Base-by-base conservation (phyloP, 1,284 basidiomycete genomes). In the Trichosporon inkin region DNA sequence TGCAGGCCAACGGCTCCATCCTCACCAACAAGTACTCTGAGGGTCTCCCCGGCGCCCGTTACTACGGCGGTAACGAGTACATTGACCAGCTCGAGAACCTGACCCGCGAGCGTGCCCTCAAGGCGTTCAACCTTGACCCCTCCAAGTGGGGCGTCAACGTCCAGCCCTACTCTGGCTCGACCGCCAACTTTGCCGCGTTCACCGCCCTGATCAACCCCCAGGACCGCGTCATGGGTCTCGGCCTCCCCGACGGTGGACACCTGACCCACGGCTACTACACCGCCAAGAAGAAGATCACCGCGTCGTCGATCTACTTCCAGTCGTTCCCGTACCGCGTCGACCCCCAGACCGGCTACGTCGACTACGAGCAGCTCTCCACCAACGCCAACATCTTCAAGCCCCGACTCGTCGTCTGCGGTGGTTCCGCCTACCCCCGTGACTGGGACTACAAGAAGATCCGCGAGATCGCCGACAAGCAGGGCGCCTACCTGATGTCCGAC, bases 221-320 rank as follows among this genome's bases (percentile, higher is more conserved):
- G 79, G 96, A 99, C 80, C 89, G 96, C 68, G 85, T 99, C 72
- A 99, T 99, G 96, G 96, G 96, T 81, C 89, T 99, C 68, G 95
- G 93, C 67, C 88, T 99, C 55, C 93, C 96, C 36, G 94, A 98
- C 74, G 96, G 96, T 79, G 96, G 96, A 62, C 96, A 99, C 80
- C 85, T 99, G 68, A 97, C 94, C 44, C 94, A 98, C 79, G 94
- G 94, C 39, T 96, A 96, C 84, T 98, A 97, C 81, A 98, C 94
- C 65, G 93, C 93, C 66, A 97, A 97, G 83, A 96, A 97, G 85
- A 99, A 99, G 82, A 99, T 99, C 86, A 97, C 95, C 56, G 93
- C 96, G 24, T 99, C 95, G 40, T 98, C 95, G 17, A 98, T 99
- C 82, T 99, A 99, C 85, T 99, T 99, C 89, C 94, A 99, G 80